A percentile compares a stretch with the other conserved stretches of the same genome.
phyloP scores from a whole-genome alignment of 1,139 yeast species.

The Wickerhamomyces sp. region DNA sequence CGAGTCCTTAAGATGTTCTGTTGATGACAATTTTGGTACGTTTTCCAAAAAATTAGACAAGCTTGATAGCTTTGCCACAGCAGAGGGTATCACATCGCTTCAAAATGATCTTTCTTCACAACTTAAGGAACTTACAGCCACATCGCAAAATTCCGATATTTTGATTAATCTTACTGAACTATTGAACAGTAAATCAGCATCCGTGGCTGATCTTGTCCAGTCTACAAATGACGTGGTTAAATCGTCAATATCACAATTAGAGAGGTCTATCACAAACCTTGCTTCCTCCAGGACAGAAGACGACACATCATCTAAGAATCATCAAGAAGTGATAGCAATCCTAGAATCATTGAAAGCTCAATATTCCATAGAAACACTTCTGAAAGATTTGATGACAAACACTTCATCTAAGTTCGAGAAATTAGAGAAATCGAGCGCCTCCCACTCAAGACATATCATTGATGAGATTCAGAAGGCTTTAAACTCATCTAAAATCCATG shows the following conservation, averaged over 20 bases:
- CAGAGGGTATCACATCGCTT: neutral
- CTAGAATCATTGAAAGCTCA: neutral
- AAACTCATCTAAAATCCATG: neutral
- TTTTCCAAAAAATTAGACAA: neutral
- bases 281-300: neutral
- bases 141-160: too few relatives aligned
- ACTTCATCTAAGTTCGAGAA: neutral
- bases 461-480: neutral
- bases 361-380: neutral
- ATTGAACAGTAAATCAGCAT: neutral
- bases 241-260: neutral
- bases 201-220: neutral
- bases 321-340: neutral
- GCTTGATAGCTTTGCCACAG: neutral
- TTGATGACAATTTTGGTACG: neutral
- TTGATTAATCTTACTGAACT: too few relatives aligned
- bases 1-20: neutral
- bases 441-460: neutral
- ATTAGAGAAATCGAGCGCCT: neutral
- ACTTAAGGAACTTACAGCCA: too few relatives aligned
- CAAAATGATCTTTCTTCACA: too few relatives aligned
- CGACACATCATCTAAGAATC: neutral
- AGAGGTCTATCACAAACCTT: neutral
- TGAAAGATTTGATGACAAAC: neutral
- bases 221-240: neutral